Evolutionary conservation across 2,329 filamentous ascomycete genomes (phyloP).

Genomic region (Monosporascus sp.): DNA sequence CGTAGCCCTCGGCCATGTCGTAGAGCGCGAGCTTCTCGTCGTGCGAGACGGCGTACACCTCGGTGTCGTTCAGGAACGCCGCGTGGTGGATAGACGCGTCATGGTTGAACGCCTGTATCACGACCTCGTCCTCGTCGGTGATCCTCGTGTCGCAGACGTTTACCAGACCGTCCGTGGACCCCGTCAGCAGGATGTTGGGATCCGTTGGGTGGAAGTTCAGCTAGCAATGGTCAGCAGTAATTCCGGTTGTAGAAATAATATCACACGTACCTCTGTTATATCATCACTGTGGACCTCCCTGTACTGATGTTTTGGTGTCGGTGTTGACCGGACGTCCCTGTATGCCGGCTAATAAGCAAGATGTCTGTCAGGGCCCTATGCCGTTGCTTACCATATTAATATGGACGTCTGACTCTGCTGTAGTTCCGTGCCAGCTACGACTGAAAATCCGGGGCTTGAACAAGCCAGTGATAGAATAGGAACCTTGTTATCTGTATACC

Average conservation of each 20-base stretch:
- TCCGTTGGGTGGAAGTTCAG: slow-evolving; percentile 57
- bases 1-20: slow-evolving; percentile 58
- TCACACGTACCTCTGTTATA: slow-evolving; percentile 47
- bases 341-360: slow-evolving; percentile 8
- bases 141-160: slow-evolving; percentile 70
- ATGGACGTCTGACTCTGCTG: slow-evolving; percentile 58
- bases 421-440: slow-evolving; percentile 71
- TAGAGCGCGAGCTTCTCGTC: slow-evolving; percentile 76
- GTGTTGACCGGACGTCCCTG: slow-evolving; percentile 54
- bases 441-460: slow-evolving; percentile 47
- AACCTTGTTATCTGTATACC: slow-evolving; percentile 34
- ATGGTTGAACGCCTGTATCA: slow-evolving; percentile 75
- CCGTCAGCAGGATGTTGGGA: slow-evolving; percentile 62
- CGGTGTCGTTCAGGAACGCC: slow-evolving; percentile 60
- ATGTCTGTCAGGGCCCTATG: background rate
- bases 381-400: slow-evolving; percentile 49
- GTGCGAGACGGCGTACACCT: slow-evolving; percentile 69
- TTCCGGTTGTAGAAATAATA: background rate
- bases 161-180: slow-evolving; percentile 74
- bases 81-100: slow-evolving; percentile 69
- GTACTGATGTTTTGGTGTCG: slow-evolving; percentile 47
- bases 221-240: slow-evolving; percentile 30
- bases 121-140: slow-evolving; percentile 69
- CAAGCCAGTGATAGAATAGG: slow-evolving; percentile 63
- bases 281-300: slow-evolving; percentile 64